A percentile compares a stretch with the other conserved stretches of the same genome.
Evolutionary conservation across 306 rosid species (phyloP).

Genomic region (Cotoneaster glaucophyllus): DNA sequence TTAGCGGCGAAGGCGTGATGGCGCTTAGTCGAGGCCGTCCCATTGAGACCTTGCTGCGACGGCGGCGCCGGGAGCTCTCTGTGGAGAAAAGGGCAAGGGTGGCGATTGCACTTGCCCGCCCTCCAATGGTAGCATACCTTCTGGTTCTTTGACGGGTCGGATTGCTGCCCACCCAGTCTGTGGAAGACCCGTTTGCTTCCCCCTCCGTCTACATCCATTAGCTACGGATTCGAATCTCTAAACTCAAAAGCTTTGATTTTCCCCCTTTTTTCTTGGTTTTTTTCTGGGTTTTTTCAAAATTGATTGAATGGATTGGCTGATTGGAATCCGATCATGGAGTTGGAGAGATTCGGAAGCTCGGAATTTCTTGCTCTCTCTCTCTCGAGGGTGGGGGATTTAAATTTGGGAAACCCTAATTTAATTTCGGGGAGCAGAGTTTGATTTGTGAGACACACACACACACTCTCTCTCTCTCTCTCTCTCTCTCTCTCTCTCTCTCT

Average conservation of each 20-base stretch:
- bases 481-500: not conserved
- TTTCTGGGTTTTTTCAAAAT: not conserved
- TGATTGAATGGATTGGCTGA: not conserved
- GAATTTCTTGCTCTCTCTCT: not conserved
- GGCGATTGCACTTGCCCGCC: constrained; percentile 86
- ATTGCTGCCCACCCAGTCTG: constrained; percentile 45
- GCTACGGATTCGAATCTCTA: not conserved
- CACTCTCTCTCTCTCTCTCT: not conserved
- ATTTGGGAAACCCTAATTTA: not conserved
- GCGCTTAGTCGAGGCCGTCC: constrained; percentile 54
- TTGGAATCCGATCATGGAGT: constrained; percentile 20
- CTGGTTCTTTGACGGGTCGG: constrained; percentile 40
- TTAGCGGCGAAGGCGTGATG: constrained; percentile 29
- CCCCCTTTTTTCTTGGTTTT: not conserved
- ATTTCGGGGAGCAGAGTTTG: not conserved
- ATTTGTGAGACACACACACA: not conserved
- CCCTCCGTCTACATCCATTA: constrained; percentile 74
- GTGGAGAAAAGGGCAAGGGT: constrained; percentile 69
- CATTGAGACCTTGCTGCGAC: constrained; percentile 27
- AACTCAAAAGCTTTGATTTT: not conserved
- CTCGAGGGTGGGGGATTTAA: not conserved
- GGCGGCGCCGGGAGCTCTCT: constrained; percentile 44
- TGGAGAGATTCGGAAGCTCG: constrained; percentile 10
- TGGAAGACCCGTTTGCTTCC: constrained; percentile 70
- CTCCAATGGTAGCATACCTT: constrained; percentile 90